These are phyloP conservation scores for Lecanicillium sp. DNA, from an alignment of 2,329 filamentous ascomycete genomes.

Conservation along the genomic window DNA sequence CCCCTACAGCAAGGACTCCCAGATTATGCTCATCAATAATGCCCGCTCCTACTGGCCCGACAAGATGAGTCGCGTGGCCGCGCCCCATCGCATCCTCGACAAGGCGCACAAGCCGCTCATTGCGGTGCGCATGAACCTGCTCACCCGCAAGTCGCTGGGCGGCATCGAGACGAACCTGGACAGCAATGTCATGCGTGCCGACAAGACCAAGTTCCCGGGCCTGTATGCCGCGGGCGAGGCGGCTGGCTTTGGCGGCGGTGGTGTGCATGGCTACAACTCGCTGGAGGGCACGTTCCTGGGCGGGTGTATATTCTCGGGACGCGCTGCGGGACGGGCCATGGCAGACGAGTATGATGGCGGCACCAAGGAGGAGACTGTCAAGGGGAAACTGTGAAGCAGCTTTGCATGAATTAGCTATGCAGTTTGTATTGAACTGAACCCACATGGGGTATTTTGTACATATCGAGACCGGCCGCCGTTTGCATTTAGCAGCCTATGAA, in stretches of 20 bases:
- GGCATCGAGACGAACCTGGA: conserved; percentile 52
- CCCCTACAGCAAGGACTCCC: conserved; percentile 50
- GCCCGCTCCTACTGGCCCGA: conserved; percentile 49
- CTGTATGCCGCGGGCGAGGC: conserved; percentile 54
- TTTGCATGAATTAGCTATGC: too few relatives aligned
- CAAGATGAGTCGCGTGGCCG: conserved; percentile 39
- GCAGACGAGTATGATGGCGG: conserved; percentile 30
- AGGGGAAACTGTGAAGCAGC: not conserved
- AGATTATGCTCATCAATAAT: conserved; percentile 54
- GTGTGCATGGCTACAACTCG: conserved; percentile 54
- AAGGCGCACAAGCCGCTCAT: conserved; percentile 49
- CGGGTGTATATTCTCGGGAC: conserved; percentile 55
- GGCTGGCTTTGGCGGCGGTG: conserved; percentile 54
- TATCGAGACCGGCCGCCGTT: too few relatives aligned
- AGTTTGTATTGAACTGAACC: too few relatives aligned
- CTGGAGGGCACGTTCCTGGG: conserved; percentile 56
- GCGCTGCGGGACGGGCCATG: conserved; percentile 47
- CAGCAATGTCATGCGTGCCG: conserved; percentile 47
- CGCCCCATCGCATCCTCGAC: conserved; percentile 47
- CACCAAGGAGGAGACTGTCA: not conserved
- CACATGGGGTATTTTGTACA: too few relatives aligned
- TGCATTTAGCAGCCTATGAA: too few relatives aligned
- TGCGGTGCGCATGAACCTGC: conserved; percentile 51
- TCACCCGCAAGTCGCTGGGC: conserved; percentile 54
- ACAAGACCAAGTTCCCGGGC: conserved; percentile 39